Percentiles rank a stretch among this genome's conserved stretches.
Evolutionary conservation across 768 basidiomycete genomes (phyloP).

Genomic region (Boletus edulis): DNA sequence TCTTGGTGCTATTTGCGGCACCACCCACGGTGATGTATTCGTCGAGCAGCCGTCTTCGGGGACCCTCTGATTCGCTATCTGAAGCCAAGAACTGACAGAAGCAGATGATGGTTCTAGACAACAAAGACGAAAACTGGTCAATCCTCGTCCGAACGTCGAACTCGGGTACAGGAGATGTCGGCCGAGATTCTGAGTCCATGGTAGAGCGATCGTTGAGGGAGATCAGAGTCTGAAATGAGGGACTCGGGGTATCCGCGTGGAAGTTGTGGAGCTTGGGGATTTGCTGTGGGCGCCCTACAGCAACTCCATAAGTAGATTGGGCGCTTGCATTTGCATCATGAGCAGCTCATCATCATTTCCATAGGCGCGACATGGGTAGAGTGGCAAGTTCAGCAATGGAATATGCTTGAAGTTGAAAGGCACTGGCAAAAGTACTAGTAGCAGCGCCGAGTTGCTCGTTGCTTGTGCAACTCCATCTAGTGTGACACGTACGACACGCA

Average conservation of each 20-base stretch:
- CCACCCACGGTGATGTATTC: conserved; percentile 30
- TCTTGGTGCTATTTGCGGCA: conserved; percentile 22
- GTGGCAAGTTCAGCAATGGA: no score
- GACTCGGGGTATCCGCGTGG: no score
- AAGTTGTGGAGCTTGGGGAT: not conserved
- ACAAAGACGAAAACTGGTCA: conserved; percentile 19
- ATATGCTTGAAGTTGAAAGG: no score
- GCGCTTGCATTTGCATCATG: conserved; percentile 1
- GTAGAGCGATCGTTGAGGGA: not conserved
- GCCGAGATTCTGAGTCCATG: conserved; percentile 13
- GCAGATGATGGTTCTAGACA: conserved; percentile 26
- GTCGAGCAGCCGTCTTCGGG: conserved; percentile 22
- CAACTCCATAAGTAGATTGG: conserved; percentile 5
- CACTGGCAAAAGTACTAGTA: no score
- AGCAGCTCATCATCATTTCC: no score
- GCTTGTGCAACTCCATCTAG: no score
- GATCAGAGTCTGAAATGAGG: no score
- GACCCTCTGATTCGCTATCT: conserved; percentile 20
- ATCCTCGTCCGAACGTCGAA: conserved; percentile 22
- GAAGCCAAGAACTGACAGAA: conserved; percentile 29
- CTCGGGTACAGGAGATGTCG: not conserved
- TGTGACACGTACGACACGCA: no score
- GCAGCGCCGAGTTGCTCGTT: no score
- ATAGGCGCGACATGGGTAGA: no score
- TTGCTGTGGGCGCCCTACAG: not conserved